Evolutionary conservation across 257 asterid genomes (phyloP), one percentile per base, ranked within the genome.

Genomic region (Plantago elongata): DNA sequence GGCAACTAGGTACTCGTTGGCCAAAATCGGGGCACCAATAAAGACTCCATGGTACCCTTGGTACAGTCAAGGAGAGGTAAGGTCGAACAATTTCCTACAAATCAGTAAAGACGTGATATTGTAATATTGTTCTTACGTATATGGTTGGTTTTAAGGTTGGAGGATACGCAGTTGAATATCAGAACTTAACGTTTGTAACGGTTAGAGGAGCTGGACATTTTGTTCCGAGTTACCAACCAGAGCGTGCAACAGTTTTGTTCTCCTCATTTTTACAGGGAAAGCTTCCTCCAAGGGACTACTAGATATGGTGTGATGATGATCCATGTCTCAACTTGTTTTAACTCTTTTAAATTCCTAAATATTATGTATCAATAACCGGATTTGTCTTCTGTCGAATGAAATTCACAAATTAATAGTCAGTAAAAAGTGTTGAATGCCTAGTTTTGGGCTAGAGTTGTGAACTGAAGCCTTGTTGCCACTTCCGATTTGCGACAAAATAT

Each of bases 171-270:
- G 86, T 77, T 16, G 84, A 60, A 13, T 81, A 81, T 42, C 65
- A 74, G 11, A 75, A 79, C 29, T 40, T 84, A 45, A 78, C 85
- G 1, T 79, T 84, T 3, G 81, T 68, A 63, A 81, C 69, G 0
- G 72, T 79, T 45, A 70, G 83, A 73, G 87, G 87, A 34, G 72
- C 90, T 5, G 87, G 87, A n/a, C 84, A 76, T 68, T 68, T 69
- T 11, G 85, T 80, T n/a, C 84, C 90, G 10, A 78, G 84, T 43
- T 80, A 78, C 60, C 84, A 80, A 51, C 90, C 83, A 0, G 69
- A 68, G 5, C 70, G 80, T 0, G 87, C 83, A 4, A 73, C 78
- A 17, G 7, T 50, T 27, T 18, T 78, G 51, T 73, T 78, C 63
- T 29, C 76, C 9, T 73, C 84, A 42, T 83, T 83, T 67, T 56